Base-by-base conservation (phyloP, 768 basidiomycete genomes). In the Agrocybe praecox region DNA sequence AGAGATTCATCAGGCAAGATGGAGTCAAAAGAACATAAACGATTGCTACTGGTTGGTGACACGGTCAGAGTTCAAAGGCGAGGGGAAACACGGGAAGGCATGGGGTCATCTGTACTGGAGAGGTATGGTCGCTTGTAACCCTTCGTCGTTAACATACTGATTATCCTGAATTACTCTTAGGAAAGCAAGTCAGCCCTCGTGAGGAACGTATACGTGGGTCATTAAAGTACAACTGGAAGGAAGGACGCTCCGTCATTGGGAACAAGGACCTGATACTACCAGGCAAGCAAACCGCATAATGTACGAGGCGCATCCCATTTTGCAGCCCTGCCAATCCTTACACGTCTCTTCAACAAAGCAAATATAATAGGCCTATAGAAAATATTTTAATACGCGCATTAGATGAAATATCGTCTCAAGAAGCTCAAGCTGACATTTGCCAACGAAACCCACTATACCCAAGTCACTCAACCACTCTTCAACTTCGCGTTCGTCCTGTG, bases 61-160 rank as follows among this genome's bases (percentile, higher is more conserved):
- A 3, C 78, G 81, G 65, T 80, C 89, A 29, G 74, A 76, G 59
- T 84, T 93, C 67, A 94, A 93, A 70, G 75, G 76, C 43, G 86
- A 86, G 61, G 91, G 91, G 23, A 76, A 70, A 23, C 89, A 92
- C 62, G 92, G 92, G 2, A 92, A 87, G 69, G 92, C 84, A 17
- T 94, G 93, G 93, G 92, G 92, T 7, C 76, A 77, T 57, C 73
- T 94, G 5, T 79, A 85, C 53, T 94, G 92, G 90, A 85, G 80
- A 76, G 90, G 92, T 92, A 51, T 56, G 85, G 73, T 46, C 21
- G n/a, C 23, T 23, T 24, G 45, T 36, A 19, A 0, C 23, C 15
- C 18, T 29, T 40, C 23, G 19, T 19, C 46, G 52, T 17, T 18
- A 22, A 19, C 12, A 17, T 21, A 11, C 21, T 52, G 9, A 53